Evolutionary conservation across 2,329 filamentous ascomycete species (phyloP).

Genomic region (Aspergillus nomiae): DNA sequence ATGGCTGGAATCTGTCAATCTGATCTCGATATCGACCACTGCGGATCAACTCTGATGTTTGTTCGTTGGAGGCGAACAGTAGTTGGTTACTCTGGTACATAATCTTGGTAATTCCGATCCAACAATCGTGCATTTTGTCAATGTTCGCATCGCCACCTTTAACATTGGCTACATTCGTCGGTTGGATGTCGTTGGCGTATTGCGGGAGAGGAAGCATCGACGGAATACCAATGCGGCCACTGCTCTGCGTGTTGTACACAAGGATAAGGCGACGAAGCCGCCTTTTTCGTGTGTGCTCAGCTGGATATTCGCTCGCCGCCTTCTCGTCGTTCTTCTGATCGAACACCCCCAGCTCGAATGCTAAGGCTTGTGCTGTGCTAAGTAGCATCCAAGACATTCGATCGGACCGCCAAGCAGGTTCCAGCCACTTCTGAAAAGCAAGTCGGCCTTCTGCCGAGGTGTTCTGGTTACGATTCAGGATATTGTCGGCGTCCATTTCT

Average conservation of each 20-base stretch:
- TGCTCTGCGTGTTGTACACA: slow-evolving; percentile 92
- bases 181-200: slow-evolving; percentile 43
- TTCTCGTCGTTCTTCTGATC: slow-evolving; percentile 78
- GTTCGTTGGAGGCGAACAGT: slow-evolving; percentile 82
- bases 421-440: slow-evolving; percentile 88
- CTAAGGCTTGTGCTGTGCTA: slow-evolving; percentile 84
- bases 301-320: slow-evolving; percentile 52
- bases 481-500: slow-evolving; percentile 44
- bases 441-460: slow-evolving; percentile 75
- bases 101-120: slow-evolving; percentile 88
- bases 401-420: slow-evolving; percentile 91
- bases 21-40: slow-evolving; percentile 80
- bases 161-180: slow-evolving; percentile 29
- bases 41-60: slow-evolving; percentile 86
- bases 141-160: slow-evolving; percentile 43
- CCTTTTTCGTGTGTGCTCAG: slow-evolving; percentile 74
- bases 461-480: slow-evolving; percentile 48
- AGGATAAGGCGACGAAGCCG: slow-evolving; percentile 84
- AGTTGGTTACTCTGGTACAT: slow-evolving; percentile 90
- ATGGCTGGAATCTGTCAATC: slow-evolving; percentile 77
- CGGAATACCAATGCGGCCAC: slow-evolving; percentile 85
- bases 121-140: slow-evolving; percentile 73
- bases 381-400: slow-evolving; percentile 98
- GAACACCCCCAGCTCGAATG: slow-evolving; percentile 93
- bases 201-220: slow-evolving; percentile 76